These are phyloP conservation scores for Colletotrichum neosansevieriae DNA, from an alignment of 2,329 filamentous ascomycete species.

Conservation along the genomic window DNA sequence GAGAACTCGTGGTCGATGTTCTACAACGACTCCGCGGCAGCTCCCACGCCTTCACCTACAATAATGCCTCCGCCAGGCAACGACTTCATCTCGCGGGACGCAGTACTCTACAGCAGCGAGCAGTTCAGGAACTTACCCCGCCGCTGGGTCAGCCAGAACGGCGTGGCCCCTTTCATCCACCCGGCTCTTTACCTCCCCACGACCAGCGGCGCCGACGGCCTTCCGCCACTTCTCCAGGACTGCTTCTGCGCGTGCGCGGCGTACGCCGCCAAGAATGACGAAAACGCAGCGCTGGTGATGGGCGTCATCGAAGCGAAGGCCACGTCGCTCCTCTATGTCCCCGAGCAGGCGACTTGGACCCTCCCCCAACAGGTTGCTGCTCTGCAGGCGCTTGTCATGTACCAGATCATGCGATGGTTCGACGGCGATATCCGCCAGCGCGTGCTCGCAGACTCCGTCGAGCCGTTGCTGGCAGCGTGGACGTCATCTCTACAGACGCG, in stretches of 20 bases:
- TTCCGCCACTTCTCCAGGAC: constrained; percentile 46
- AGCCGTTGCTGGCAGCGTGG: constrained; percentile 40
- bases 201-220: constrained; percentile 36
- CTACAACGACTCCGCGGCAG: constrained; percentile 32
- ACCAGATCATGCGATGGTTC: constrained; percentile 45
- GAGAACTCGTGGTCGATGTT: constrained; percentile 39
- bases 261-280: constrained; percentile 45
- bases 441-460: constrained; percentile 41
- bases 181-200: constrained; percentile 43
- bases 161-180: constrained; percentile 47
- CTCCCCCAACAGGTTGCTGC: constrained; percentile 41
- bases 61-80: constrained; percentile 22
- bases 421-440: constrained; percentile 43
- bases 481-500: constrained; percentile 39
- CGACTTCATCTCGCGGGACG: constrained; percentile 31
- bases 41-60: constrained; percentile 26
- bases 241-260: constrained; percentile 45
- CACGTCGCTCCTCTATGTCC: constrained; percentile 40
- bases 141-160: constrained; percentile 44
- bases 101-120: constrained; percentile 40
- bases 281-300: constrained; percentile 44
- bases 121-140: constrained; percentile 43
- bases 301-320: constrained; percentile 44
- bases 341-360: constrained; percentile 40
- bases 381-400: constrained; percentile 43